Evolutionary conservation across 2,329 filamentous ascomycete species (phyloP).

Genomic region (Aquanectria penicillioides): DNA sequence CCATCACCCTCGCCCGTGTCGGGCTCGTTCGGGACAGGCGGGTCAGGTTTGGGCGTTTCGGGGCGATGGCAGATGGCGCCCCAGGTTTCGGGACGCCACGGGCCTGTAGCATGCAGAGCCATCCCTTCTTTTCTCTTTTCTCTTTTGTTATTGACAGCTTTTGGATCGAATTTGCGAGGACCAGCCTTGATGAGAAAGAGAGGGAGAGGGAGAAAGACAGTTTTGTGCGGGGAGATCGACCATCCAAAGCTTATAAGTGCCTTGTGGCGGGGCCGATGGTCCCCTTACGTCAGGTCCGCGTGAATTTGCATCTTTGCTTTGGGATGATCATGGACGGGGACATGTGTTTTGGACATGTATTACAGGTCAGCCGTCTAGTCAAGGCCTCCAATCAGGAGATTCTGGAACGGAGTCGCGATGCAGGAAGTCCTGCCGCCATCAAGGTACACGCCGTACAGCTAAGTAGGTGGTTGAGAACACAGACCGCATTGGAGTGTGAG

Average conservation of each 20-base stretch:
- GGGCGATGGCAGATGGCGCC: constrained; percentile 37
- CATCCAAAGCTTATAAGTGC: constrained; percentile 22
- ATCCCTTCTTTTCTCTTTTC: not conserved
- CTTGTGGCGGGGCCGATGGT: constrained; percentile 9
- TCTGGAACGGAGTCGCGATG: constrained; percentile 15
- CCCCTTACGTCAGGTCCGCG: constrained; percentile 21
- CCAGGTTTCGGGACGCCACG: constrained; percentile 1
- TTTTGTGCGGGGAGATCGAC: not conserved
- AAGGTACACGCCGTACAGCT: constrained; percentile 20
- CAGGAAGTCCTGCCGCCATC: constrained; percentile 22
- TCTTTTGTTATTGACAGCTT: not conserved
- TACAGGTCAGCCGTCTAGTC: constrained; percentile 14
- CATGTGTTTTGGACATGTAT: constrained; percentile 7
- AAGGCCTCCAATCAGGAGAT: constrained; percentile 32
- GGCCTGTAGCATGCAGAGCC: constrained; percentile 16
- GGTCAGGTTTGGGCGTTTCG: constrained; percentile 45
- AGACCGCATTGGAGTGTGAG: not conserved
- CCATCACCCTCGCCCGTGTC: constrained; percentile 45
- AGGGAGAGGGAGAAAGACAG: not conserved
- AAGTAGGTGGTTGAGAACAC: not conserved
- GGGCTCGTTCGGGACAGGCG: constrained; percentile 44
- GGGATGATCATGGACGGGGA: not conserved
- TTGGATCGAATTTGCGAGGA: not conserved
- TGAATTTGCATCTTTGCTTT: constrained; percentile 7
- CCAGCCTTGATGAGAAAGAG: not conserved